phyloP scores from a whole-genome alignment of 129 eudicot species.

The Tagetes patula region DNA sequence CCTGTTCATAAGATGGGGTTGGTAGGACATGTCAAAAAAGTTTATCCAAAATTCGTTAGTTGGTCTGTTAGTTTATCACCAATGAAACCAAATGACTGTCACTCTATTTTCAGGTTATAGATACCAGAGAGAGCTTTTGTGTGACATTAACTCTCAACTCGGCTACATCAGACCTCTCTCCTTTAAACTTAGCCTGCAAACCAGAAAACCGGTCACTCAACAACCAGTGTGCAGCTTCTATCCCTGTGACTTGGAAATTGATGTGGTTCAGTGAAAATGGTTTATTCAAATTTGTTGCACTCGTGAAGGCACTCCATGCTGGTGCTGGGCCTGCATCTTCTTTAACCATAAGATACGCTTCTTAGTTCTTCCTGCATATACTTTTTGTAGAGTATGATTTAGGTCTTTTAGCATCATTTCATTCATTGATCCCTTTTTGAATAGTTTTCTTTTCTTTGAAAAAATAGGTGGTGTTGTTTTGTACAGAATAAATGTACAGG shows the following conservation, averaged over 20 bases:
- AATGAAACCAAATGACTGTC: not conserved
- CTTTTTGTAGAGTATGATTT: not conserved
- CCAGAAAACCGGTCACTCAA: slow-evolving; percentile 8
- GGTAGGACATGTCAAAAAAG: no score
- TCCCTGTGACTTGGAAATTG: slow-evolving; percentile 51
- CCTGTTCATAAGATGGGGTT: not conserved
- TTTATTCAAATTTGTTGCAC: slow-evolving; percentile 46
- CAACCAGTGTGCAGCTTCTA: not conserved
- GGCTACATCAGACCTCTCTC: slow-evolving; percentile 29
- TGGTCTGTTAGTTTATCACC: not conserved
- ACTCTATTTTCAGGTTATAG: slow-evolving; percentile 40
- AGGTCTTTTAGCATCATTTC: slow-evolving; percentile 38
- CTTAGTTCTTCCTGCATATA: slow-evolving; percentile 1
- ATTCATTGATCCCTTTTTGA: slow-evolving; percentile 38
- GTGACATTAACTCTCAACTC: slow-evolving; percentile 38
- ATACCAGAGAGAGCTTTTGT: slow-evolving; percentile 34
- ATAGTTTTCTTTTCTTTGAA: not conserved
- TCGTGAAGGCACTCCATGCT: slow-evolving; percentile 51
- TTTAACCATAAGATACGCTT: slow-evolving; percentile 26
- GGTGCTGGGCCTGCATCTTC: slow-evolving; percentile 37
- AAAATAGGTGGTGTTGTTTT: slow-evolving; percentile 2
- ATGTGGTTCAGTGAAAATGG: slow-evolving; percentile 56
- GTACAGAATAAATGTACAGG: slow-evolving; percentile 9
- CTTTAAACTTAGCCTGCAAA: slow-evolving; percentile 1
- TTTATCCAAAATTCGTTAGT: not conserved